Evolutionary conservation across 306 rosid species (phyloP), one percentile per base, ranked within the genome.

Genomic region (Vigna angularis): DNA sequence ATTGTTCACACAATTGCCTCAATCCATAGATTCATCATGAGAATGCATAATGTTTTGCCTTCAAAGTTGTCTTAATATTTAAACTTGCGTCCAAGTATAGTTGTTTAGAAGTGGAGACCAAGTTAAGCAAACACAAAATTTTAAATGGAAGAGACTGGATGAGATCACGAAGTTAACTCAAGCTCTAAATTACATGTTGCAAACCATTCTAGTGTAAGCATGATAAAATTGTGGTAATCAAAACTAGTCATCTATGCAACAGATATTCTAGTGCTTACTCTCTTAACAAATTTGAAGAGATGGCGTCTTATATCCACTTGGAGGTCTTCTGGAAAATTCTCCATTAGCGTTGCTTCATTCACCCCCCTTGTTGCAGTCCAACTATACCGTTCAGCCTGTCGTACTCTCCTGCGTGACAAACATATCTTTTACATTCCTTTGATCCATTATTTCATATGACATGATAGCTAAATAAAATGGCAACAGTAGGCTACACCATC

Each of bases 291-390:
- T 63, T 76, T 70, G 57, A 90, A 93, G 58, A 93, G 91, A 90
- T 93, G 97, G 13, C 94, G 96, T 75, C 96, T 87, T 77, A 91
- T 90, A 77, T 91, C 93, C 44, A 87, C 83, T 72, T 88, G 97
- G 47, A 94, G 90, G 79, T 94, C 97, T 79, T 94, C 98, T 1
- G 98, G 97, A 74, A 92, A 84, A 81, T 85, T 86, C 84, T 85
- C 94, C 66, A 94, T 66, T 77, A 90, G 88, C 26, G 52, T 68
- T 85, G 86, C 94, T 66, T 94, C 98, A 85, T 90, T 85, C 70
- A 92, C 98, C 0, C 98, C 98, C 74, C 97, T 92, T 66, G 97
- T 92, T 56, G 98, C 93, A 72, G 94, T 90, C 97, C 97, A 94
- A 36, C 26, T 85, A 75, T 86, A 94, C 66, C 94, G 83, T 80